Evolutionary conservation across 306 rosid genomes (phyloP), one percentile per base, ranked within the genome.

Genomic region (Trifolium fragiferum): DNA sequence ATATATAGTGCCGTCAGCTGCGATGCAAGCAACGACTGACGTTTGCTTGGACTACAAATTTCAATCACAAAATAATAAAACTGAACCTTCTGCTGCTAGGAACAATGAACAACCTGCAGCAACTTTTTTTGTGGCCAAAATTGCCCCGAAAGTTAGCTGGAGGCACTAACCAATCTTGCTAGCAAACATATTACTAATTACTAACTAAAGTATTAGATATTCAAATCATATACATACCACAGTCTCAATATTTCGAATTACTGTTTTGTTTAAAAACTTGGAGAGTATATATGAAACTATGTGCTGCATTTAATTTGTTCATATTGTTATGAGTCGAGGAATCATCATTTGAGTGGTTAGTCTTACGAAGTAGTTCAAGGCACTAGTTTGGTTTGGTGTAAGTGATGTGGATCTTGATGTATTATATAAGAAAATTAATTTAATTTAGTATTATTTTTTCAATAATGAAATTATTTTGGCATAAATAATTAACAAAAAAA

Each of bases 111-210:
- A 27, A 41, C 33, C 1, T 11, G 40, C 49, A n/a, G 32, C 49
- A 71, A 76, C 38, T 8, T 75, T 70, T 70, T 63, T 65, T 65
- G 78, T 71, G 81, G 84, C 60, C 33, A 70, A 55, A 3, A 65
- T 55, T 81, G 15, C 30, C 6, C 30, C 54, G 33, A 32, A 69
- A 44, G 6, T 67, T 62, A 14, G 54, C 53, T 25, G 6, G 66
- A 68, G 4, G 4, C 40, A 61, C 51, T 10, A 59, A 15, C 68
- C n/a, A 47, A 5, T 9, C n/a, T 30, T 15, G 20, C 2, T 4
- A 58, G 3, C 7, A 55, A 13, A 20, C 1, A 3, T 1, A 30
- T 30, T 30, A 54, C 11, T 21, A 55, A 8, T 21, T 55, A 10
- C 1, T 23, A 11, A 5, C 6, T 0, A 51, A 4, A 38, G 2